A percentile compares a stretch with the other conserved stretches of the same genome.
Evolutionary conservation across 2,329 filamentous ascomycete genomes (phyloP).

Genomic region (Macrophomina pseudophaseolina): DNA sequence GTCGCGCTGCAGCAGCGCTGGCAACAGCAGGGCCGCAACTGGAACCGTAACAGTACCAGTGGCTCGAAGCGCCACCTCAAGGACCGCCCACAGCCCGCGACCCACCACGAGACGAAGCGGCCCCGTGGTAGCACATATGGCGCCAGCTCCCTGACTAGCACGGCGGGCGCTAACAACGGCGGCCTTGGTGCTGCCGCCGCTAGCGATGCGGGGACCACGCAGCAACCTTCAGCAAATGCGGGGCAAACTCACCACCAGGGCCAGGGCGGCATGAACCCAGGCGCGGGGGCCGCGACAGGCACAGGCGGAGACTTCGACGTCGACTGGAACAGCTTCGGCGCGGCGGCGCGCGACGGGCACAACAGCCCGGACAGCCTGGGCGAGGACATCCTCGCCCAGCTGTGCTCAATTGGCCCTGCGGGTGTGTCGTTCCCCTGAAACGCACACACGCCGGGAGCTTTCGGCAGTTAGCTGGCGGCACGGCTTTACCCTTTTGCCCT

Average conservation of each 20-base stretch:
- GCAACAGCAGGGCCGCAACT: slow-evolving; percentile 12
- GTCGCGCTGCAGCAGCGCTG: slow-evolving; percentile 26
- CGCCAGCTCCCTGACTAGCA: neutral
- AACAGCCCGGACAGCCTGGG: slow-evolving; percentile 24
- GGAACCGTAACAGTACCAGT: neutral
- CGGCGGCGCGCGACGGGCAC: neutral
- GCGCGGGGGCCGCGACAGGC: neutral
- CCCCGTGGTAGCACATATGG: slow-evolving; percentile 22
- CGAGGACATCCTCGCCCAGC: slow-evolving; percentile 25
- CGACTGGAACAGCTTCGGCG: slow-evolving; percentile 21
- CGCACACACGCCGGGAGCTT: neutral
- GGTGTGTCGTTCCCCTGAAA: slow-evolving; percentile 22
- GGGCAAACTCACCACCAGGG: neutral
- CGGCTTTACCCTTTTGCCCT: neutral
- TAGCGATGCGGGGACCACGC: neutral
- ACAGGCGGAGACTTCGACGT: slow-evolving; percentile 16
- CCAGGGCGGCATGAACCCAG: neutral
- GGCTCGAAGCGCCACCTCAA: slow-evolving; percentile 21
- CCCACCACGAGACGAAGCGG: slow-evolving; percentile 19
- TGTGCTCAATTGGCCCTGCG: slow-evolving; percentile 24
- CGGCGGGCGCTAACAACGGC: neutral
- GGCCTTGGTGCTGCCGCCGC: neutral
- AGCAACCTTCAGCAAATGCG: neutral
- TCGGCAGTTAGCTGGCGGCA: neutral
- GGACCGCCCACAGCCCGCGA: slow-evolving; percentile 5